These are phyloP conservation scores for Proteromonas lacertae DNA, from an alignment of 352 stramenopile species.

Conservation along the genomic window DNA sequence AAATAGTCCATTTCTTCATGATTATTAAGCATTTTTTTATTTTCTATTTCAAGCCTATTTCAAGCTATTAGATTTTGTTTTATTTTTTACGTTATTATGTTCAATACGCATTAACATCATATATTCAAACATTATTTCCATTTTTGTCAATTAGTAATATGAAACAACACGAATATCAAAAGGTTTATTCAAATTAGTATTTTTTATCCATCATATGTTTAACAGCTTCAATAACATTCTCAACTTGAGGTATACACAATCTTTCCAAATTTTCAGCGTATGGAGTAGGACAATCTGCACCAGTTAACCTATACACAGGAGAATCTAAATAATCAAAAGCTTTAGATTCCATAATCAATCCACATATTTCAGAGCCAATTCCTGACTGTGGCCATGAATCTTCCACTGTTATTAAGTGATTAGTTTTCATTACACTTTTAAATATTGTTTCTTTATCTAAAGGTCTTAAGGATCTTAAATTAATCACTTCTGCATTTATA, in stretches of 20 bases:
- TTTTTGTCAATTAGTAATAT: too few relatives aligned
- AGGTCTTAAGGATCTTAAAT: slow-evolving; percentile 57
- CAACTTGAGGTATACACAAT: slow-evolving; percentile 56
- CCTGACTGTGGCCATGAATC: slow-evolving; percentile 70
- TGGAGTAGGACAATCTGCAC: slow-evolving; percentile 89
- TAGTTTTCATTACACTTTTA: slow-evolving; percentile 88
- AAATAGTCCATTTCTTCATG: too few relatives aligned
- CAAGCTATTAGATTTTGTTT: too few relatives aligned
- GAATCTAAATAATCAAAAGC: slow-evolving; percentile 96
- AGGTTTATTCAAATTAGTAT: slow-evolving; percentile 10
- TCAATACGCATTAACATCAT: too few relatives aligned
- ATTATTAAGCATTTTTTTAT: too few relatives aligned
- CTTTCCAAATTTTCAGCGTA: slow-evolving; percentile 85
- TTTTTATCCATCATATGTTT: slow-evolving; percentile 33
- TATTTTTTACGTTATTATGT: too few relatives aligned
- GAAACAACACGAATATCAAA: neutral
- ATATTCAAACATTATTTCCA: too few relatives aligned
- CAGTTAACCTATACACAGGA: slow-evolving; percentile 74
- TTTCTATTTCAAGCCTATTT: too few relatives aligned
- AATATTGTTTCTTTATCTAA: slow-evolving; percentile 86
- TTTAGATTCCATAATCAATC: slow-evolving; percentile 80
- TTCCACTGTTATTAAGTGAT: slow-evolving; percentile 77
- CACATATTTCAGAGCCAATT: slow-evolving; percentile 81
- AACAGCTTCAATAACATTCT: slow-evolving; percentile 59
- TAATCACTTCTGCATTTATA: slow-evolving; percentile 69